A percentile compares a stretch with the other conserved stretches of the same genome.
Conservation (phyloP, 495 filamentous ascomycete species). For the Aspergillus conjunctus region DNA sequence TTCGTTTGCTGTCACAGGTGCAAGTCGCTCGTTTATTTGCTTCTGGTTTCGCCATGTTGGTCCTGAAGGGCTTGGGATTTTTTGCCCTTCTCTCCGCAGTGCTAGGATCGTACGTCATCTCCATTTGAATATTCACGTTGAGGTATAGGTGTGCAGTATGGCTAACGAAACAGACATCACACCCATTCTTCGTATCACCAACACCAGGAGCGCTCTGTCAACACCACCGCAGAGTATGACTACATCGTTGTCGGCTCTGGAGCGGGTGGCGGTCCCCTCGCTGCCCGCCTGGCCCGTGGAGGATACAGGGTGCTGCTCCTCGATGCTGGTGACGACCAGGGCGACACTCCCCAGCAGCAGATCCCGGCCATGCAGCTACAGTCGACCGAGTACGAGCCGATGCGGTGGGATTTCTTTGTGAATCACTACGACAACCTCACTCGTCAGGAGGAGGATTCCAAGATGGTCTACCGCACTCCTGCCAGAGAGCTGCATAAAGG, state of each 20-base stretch:
- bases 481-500: conserved; percentile 39
- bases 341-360: conserved; percentile 37
- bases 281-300: conserved; percentile 59
- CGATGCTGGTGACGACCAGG: conserved; percentile 63
- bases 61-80: conserved; percentile 22
- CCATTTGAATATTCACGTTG: not conserved
- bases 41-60: conserved; percentile 21
- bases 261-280: conserved; percentile 63
- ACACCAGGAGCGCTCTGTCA: conserved; percentile 1
- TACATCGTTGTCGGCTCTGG: conserved; percentile 68
- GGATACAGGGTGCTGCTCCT: conserved; percentile 60
- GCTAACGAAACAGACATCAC: not conserved
- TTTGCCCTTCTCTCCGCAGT: conserved; percentile 22
- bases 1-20: not conserved
- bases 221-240: conserved; percentile 45
- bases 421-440: conserved; percentile 44
- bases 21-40: conserved; percentile 3
- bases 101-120: conserved; percentile 27
- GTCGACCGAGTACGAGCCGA: conserved; percentile 43
- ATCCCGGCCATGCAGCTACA: conserved; percentile 42
- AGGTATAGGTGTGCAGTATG: not conserved
- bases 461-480: conserved; percentile 44
- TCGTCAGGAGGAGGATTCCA: conserved; percentile 42
- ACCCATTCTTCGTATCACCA: not conserved
- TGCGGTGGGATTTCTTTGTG: conserved; percentile 50